Evolutionary conservation across 164 flowering plant genomes (phyloP).

Genomic region (Dillenia turbinata): DNA sequence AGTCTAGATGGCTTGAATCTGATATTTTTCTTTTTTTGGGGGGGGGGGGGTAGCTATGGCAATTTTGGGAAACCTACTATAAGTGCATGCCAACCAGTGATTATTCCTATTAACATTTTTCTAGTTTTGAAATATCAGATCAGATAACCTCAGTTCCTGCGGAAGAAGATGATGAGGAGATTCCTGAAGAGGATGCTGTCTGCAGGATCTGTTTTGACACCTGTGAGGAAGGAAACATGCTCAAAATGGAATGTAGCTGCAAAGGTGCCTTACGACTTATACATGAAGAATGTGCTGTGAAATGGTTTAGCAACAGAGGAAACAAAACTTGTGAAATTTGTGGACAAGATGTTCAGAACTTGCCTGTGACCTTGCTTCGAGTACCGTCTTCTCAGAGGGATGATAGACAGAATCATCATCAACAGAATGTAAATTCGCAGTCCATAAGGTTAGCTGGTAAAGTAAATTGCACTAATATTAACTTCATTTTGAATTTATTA

Average conservation of each 20-base stretch:
- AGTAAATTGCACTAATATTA: background rate
- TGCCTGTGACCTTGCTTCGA: conserved; percentile 83
- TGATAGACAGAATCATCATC: conserved; percentile 30
- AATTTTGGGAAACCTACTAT: background rate
- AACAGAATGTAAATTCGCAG: conserved; percentile 23
- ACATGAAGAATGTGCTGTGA: conserved; percentile 79
- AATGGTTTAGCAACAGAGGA: conserved; percentile 77
- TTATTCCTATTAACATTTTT: background rate
- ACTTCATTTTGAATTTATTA: no score
- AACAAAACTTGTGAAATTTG: conserved; percentile 82
- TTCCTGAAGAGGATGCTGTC: conserved; percentile 88
- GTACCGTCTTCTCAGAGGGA: conserved; percentile 39
- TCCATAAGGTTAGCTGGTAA: conserved; percentile 33
- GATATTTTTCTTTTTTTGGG: no score
- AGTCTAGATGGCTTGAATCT: no score
- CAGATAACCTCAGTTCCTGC: conserved; percentile 34
- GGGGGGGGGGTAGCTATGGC: no score
- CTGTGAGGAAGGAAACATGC: conserved; percentile 58
- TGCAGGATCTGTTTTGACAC: conserved; percentile 81
- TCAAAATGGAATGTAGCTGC: conserved; percentile 93
- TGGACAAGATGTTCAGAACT: conserved; percentile 68
- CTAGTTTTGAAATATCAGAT: conserved; percentile 32
- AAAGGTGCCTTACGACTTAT: conserved; percentile 82
- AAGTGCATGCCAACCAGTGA: background rate
- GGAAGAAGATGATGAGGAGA: conserved; percentile 68